Base-by-base conservation (phyloP, 805 yeast genomes). In the Candida pini region DNA sequence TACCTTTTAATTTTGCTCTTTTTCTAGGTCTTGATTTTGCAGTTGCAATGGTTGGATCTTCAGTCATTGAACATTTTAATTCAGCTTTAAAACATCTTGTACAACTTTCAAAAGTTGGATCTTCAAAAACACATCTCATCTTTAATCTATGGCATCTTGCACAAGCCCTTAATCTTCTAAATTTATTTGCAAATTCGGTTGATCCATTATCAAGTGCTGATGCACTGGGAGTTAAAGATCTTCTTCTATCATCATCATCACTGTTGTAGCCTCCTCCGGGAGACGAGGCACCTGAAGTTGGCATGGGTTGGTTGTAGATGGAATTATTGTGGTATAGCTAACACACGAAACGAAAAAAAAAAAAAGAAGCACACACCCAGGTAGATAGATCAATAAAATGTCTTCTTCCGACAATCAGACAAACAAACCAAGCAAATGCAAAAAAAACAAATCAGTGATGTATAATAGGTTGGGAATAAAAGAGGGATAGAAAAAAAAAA, bases 131-230 rank as follows among this genome's bases (percentile, higher is more conserved):
- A 51, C 79, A 73, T 44, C 70, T 60, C 69, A 69, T 68, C 45
- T 72, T 73, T 15, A 72, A 55, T 19, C 78, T 48, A 39, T 71
- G 73, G 42, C 79, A 73, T 38, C 79, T 52, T 4, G 78, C 78
- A 55, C 79, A 73, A 1, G 78, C 77, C 33, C 73, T 55, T 20
- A 62, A 43, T 36, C 69, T 65, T 36, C 76, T 51, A 63, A 74
- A 72, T 34, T 62, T 63, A 21, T 48, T 54, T 5, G 72, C 61
- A 51, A 71, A 71, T n/a, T 50, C 54, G 2, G 51, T 40, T 5
- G 40, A 29, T 26, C 40, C 10, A 22, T 16, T 18, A 17, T 13
- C 9, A 9, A 18, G 21, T 6, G 15, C 14, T 9, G 28, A 13
- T 6, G 28, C 16, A 6, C 12, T 15, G 4, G 31, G 29, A 9